Evolutionary conservation across 1,284 basidiomycete genomes (phyloP).

Genomic region (Phylloporus gajari): DNA sequence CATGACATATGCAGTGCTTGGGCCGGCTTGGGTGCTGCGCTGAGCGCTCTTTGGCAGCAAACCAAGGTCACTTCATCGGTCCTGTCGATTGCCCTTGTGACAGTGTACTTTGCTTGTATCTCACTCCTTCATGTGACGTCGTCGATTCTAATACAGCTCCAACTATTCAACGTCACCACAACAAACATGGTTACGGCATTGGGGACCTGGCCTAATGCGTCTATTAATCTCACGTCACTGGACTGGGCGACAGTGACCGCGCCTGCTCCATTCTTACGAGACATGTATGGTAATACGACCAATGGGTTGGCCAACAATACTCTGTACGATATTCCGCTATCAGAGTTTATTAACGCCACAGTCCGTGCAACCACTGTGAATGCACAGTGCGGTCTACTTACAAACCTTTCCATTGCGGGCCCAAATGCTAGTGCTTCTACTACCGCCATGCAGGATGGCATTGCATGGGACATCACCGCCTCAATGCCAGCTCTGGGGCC

Average conservation of each 20-base stretch:
- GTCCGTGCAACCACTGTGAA: conserved; percentile 3
- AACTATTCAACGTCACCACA: neutral
- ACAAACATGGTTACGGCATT: neutral
- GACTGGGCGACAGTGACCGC: neutral
- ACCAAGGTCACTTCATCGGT: conserved; percentile 5
- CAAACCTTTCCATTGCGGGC: neutral
- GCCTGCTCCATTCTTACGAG: neutral
- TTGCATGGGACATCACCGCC: neutral
- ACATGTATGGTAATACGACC: neutral
- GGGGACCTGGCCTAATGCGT: neutral
- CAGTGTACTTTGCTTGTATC: neutral
- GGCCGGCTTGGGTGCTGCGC: neutral
- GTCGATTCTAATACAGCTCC: neutral
- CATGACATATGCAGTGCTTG: conserved; percentile 4
- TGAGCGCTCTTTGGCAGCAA: conserved; percentile 2
- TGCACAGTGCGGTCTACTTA: neutral
- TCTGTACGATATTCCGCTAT: too few relatives aligned
- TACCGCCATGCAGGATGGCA: too few relatives aligned
- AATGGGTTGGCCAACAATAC: neutral
- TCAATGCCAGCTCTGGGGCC: neutral
- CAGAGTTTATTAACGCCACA: neutral
- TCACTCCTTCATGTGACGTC: conserved; percentile 5
- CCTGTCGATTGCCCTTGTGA: neutral
- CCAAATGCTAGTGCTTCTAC: too few relatives aligned
- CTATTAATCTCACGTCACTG: neutral